phyloP scores from a whole-genome alignment of 1,284 basidiomycete genomes.

The Vanrija sp. region DNA sequence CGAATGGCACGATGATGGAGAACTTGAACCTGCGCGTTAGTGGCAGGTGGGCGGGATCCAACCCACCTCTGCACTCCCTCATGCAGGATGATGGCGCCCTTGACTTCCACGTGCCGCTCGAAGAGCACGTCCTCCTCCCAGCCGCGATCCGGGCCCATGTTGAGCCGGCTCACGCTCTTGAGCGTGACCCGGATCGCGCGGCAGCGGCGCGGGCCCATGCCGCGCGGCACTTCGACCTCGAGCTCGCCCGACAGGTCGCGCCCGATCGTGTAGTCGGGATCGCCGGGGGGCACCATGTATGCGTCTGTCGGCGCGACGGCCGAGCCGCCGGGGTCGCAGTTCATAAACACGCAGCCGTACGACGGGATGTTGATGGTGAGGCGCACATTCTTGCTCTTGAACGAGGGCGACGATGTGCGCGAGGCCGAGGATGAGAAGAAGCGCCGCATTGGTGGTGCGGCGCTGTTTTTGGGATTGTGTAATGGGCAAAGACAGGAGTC shows the following conservation, averaged over 20 bases:
- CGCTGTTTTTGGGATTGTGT: no score
- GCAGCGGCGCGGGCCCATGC: conserved; percentile 17
- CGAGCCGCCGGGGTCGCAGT: not conserved
- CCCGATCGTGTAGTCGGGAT: not conserved
- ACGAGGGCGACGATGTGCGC: conserved; percentile 9
- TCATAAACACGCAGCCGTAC: conserved; percentile 22
- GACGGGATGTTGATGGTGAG: conserved; percentile 18
- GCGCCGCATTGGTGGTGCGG: no score
- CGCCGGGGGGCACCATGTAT: no score
- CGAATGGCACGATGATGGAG: conserved; percentile 23
- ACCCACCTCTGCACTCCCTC: conserved; percentile 23
- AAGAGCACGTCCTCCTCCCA: conserved; percentile 26
- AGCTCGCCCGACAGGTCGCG: conserved; percentile 17
- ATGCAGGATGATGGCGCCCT: conserved; percentile 19
- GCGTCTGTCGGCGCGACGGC: not conserved
- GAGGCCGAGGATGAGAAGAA: not conserved
- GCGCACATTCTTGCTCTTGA: not conserved
- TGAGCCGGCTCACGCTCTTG: conserved; percentile 11
- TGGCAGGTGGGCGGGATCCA: not conserved
- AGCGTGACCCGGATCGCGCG: conserved; percentile 29
- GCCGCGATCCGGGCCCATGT: conserved; percentile 14
- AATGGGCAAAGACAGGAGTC: no score
- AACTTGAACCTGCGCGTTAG: conserved; percentile 25
- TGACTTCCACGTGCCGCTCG: conserved; percentile 22
- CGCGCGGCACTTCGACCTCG: conserved; percentile 18